Evolutionary conservation across 2,329 filamentous ascomycete genomes (phyloP), one percentile per base, ranked within the genome.

Genomic region (Lizonia empirigonia): DNA sequence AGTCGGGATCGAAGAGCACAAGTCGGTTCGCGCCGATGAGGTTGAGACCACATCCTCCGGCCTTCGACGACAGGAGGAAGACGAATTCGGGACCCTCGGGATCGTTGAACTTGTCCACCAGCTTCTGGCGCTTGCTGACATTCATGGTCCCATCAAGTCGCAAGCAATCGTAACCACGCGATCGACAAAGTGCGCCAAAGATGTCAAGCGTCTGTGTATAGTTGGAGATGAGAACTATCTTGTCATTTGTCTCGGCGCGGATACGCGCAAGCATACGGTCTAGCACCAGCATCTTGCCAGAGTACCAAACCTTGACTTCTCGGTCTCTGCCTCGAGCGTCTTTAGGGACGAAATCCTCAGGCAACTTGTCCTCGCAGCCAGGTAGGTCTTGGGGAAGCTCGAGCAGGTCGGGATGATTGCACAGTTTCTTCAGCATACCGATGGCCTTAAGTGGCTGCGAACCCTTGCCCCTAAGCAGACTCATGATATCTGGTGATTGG

Each of bases 161-260:
- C 42, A 99, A 81, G 60, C 81, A 89, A 32, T 93, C 93, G 67
- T 99, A 99, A 2, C 82, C 83, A 13, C 91, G 89, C 49, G 85
- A 83, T 33, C 93, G 90, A 70, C 94, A 99, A 7, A 99, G 82
- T 55, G 86, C 87, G 62, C 96, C 92, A 68, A 99, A 97, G 3
- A 99, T 81, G 72, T 99, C 94, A 4, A 99, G 82, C 0, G 94
- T 99, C 64, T 94, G 89, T 0, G 94, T 99, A 75, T 97, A 99
- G 70, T 99, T 99, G 74, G 91, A 96, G 74, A 99, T 99, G 50
- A 99, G 84, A 10, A 99, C 94, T 65, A 99, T 99, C 75, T 99
- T 99, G 82, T 99, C 94, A 65, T 96, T 97, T 0, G 94, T 97
- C 66, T 97, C 93, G 64, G 92, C 87, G 13, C 91, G 90, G 62